Conservation (phyloP, 306 rosid genomes). For the Clitoria ternatea region DNA sequence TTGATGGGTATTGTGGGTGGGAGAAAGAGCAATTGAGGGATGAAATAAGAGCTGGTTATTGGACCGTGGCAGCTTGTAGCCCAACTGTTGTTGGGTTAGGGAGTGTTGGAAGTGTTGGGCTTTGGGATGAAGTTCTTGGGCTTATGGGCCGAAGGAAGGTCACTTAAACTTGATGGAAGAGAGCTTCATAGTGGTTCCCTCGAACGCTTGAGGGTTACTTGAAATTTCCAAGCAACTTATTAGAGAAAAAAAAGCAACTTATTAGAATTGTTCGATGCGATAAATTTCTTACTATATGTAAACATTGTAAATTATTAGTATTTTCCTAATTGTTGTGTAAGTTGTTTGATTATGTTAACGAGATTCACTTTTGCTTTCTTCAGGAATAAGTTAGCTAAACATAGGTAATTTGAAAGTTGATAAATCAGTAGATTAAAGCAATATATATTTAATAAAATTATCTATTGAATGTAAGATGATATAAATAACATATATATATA, state of each 20-base stretch:
- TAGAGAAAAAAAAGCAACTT: background rate
- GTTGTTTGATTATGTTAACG: background rate
- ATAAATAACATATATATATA: no score
- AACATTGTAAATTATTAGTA: background rate
- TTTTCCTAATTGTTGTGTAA: background rate
- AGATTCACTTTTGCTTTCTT: background rate
- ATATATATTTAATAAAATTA: no score
- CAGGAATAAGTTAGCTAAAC: no score
- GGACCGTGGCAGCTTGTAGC: conserved; percentile 91
- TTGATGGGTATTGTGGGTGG: conserved; percentile 97
- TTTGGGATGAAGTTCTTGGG: conserved; percentile 80
- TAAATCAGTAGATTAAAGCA: no score
- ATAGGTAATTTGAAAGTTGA: no score
- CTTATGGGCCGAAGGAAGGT: conserved; percentile 70
- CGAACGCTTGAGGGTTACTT: no score
- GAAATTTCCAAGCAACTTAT: background rate
- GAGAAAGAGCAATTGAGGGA: conserved; percentile 60
- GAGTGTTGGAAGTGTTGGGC: conserved; percentile 44
- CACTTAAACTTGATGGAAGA: no score
- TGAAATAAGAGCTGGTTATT: conserved; percentile 71
- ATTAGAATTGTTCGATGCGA: background rate
- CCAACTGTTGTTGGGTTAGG: conserved; percentile 60
- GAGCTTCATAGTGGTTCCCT: no score
- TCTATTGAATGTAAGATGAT: no score
- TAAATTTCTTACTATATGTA: background rate